Conservation (phyloP, 1,139 yeast genomes). For the Taphrina confusa region DNA sequence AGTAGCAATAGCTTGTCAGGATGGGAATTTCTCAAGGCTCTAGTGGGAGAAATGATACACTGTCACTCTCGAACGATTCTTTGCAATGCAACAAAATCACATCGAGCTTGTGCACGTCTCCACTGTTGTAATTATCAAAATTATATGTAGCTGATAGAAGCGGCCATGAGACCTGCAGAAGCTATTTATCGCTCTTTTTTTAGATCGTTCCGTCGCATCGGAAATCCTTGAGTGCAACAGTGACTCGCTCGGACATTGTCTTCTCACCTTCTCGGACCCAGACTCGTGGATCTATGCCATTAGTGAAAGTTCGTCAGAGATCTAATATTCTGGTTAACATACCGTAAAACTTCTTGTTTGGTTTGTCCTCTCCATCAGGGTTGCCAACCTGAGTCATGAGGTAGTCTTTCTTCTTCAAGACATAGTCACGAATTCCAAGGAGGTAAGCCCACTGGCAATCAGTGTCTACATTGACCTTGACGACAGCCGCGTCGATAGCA, state of each 20-base stretch:
- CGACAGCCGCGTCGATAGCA: slow-evolving; percentile 92
- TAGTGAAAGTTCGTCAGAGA: slow-evolving; percentile 61
- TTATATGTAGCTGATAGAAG: too few species aligned
- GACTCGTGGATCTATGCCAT: slow-evolving; percentile 89
- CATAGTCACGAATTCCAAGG: slow-evolving; percentile 93
- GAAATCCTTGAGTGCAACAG: slow-evolving; percentile 83
- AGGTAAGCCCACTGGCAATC: slow-evolving; percentile 99
- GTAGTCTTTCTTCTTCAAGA: slow-evolving; percentile 94
- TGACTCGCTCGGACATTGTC: slow-evolving; percentile 88
- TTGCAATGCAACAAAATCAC: too few species aligned
- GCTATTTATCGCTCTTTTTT: slow-evolving; percentile 3
- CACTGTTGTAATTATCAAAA: too few species aligned
- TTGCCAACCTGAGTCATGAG: slow-evolving; percentile 85
- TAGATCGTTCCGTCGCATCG: slow-evolving; percentile 48
- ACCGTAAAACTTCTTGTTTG: slow-evolving; percentile 55
- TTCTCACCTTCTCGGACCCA: slow-evolving; percentile 99
- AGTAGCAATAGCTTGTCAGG: too few species aligned
- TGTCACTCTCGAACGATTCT: too few species aligned
- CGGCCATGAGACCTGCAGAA: too few species aligned
- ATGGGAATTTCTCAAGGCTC: too few species aligned
- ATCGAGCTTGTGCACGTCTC: too few species aligned
- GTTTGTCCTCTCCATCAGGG: slow-evolving; percentile 99
- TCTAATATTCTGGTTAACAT: neutral
- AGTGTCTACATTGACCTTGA: slow-evolving; percentile 98
- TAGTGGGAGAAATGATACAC: too few species aligned